A percentile compares a stretch with the other conserved stretches of the same genome.
Conservation (phyloP, 192 early-diverging fungal species). For the Gamsiella multidivaricata region DNA sequence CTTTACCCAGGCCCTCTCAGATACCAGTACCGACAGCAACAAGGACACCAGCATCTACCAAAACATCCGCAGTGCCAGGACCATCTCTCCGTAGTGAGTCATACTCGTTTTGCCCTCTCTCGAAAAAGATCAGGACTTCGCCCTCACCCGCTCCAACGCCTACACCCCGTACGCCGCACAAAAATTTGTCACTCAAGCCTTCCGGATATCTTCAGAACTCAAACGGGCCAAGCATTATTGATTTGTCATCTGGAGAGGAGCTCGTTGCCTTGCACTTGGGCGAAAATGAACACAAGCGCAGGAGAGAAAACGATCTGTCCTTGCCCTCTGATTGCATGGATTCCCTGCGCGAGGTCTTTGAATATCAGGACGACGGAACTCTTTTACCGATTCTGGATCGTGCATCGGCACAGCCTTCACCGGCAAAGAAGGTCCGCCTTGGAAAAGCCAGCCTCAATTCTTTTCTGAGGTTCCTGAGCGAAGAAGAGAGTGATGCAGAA, state of each 20-base stretch:
- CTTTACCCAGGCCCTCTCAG: neutral
- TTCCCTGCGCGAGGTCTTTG: slow-evolving; percentile 21
- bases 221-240: slow-evolving; percentile 43
- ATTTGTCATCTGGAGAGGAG: slow-evolving; percentile 52
- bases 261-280: slow-evolving; percentile 40
- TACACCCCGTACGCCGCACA: neutral
- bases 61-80: neutral
- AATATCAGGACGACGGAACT: slow-evolving; percentile 36
- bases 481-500: slow-evolving; percentile 4
- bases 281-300: slow-evolving; percentile 41
- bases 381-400: slow-evolving; percentile 24
- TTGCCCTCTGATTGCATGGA: neutral
- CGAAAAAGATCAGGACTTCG: neutral
- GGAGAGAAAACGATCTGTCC: neutral
- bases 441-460: neutral
- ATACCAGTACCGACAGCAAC: neutral
- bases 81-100: neutral
- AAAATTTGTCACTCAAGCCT: neutral
- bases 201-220: neutral
- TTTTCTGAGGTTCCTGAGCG: slow-evolving; percentile 16
- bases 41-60: neutral
- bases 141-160: neutral
- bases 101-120: neutral
- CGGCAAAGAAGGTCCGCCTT: slow-evolving; percentile 32
- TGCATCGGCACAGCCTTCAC: slow-evolving; percentile 16